Base-by-base conservation (phyloP, 768 basidiomycete species). In the Boletus coccyginus region DNA sequence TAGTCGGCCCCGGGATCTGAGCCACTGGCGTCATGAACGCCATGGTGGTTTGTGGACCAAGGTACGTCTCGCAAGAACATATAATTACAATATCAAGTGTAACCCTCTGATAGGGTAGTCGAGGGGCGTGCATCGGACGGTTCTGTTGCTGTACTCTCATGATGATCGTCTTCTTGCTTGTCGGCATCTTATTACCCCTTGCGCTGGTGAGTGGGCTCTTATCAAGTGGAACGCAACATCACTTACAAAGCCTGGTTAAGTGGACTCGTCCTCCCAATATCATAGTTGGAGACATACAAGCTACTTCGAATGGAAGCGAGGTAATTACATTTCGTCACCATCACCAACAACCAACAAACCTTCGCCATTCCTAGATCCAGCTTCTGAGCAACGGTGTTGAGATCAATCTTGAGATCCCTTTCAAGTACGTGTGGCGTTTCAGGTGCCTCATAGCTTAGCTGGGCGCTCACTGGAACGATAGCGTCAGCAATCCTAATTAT, bases 401-500 rank as follows among this genome's bases (percentile, higher is more conserved):
- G 11, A 71, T 90, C 41, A 83, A 85, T 58, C 75, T 92, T 43
- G 80, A 78, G 35, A 75, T 90, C n/a, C 78, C 83, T 61, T 84
- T 91, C 60, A 77, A 80, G 88, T 90, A 62, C 53, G 86, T 69
- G 24, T 54, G 35, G 48, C 6, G 11, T 38, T 38, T 54, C 3
- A 11, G 44, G 29, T 32, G 10, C 11, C 9, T 40, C 16, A 3
- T 50, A n/a, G 27, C 38, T 48, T 41, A 3, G 35, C 57, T 6
- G 36, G 46, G 27, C 44, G 44, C 60, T 58, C n/a, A 63, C 39
- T 33, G 10, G 42, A 54, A 53, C 7, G 31, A 53, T 61, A 93
- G 90, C 31, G 87, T 92, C 52, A 74, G 75, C 66, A 94, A 94
- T 64, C 92, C 91, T 31, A 93, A 93, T 68, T 91, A 83, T 71